Evolutionary conservation across 768 basidiomycete genomes (phyloP), one percentile per base, ranked within the genome.

Genomic region (Mycena metata): DNA sequence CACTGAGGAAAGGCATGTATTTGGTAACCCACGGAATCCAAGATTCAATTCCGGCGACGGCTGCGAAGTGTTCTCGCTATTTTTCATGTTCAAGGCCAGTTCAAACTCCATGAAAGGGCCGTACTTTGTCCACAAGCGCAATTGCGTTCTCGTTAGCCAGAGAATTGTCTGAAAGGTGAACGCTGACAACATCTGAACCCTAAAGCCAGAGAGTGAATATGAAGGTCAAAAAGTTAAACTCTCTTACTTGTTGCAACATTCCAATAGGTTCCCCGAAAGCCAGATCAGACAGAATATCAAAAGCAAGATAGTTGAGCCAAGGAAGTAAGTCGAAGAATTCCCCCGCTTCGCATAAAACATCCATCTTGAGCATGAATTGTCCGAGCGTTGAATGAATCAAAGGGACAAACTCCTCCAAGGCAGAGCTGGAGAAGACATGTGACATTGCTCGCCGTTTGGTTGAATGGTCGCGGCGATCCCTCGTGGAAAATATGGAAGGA

Each of bases 281-380:
- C 24, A 81, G 73, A 46, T 78, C 77, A 4, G 79, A 78, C 13
- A 80, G 64, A 35, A 78, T 70, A 56, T 80, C 79, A 57, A 79
- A 79, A 2, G 80, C 74, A 23, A 81, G 67, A 54, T 76, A 80
- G 60, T 81, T 79, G 66, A 81, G 72, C 78, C 78, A 79, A n/a
- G n/a, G n/a, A 49, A 72, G 39, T 17, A 80, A 66, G 64, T 78
- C 74, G 23, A 76, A 61, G 33, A 64, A 64, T 45, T 74, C 66
- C 19, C 56, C 72, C 15, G 49, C 56, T 15, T 66, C 36, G 57
- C 73, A 70, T 47, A 74, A 67, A 30, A 59, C 64, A 61, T 79
- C 77, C 36, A 79, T 36, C 43, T 74, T 66, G 8, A 71, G 43
- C 13, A 73, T 60, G 47, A 77, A 74, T 12, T 45, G 46, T 0